Percentiles rank a stretch among this genome's conserved stretches.
Evolutionary conservation across 2,329 filamentous ascomycete species (phyloP).

Genomic region (Fusarium nelsonii): DNA sequence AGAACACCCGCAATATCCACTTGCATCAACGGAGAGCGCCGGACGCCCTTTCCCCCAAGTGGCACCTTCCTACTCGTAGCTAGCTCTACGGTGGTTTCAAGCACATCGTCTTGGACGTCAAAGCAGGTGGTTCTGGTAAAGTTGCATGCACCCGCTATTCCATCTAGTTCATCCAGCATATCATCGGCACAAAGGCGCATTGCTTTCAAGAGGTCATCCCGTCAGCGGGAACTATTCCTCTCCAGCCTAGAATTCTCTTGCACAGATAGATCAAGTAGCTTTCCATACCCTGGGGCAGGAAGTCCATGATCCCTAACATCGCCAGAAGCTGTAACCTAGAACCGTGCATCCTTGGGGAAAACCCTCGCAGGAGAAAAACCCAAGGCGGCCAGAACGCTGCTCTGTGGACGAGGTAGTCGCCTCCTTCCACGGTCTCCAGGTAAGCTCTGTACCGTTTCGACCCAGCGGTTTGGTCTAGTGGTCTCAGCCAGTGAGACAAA

Average conservation of each 20-base stretch:
- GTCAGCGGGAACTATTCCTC: conserved; percentile 15
- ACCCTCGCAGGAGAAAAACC: not conserved
- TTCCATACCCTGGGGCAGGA: conserved; percentile 13
- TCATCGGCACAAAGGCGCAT: conserved; percentile 14
- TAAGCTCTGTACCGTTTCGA: not conserved
- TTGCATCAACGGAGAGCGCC: not conserved
- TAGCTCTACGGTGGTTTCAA: conserved; percentile 16
- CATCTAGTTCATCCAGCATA: conserved; percentile 2
- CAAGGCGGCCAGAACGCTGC: not conserved
- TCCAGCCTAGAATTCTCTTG: conserved; percentile 26
- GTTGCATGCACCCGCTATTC: not conserved
- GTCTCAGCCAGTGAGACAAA: not conserved
- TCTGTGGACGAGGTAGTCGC: rapidly evolving
- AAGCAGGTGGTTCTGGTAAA: conserved; percentile 11
- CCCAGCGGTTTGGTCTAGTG: not conserved
- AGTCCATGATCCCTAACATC: not conserved
- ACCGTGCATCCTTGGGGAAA: not conserved
- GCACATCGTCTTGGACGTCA: conserved; percentile 16
- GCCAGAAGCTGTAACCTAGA: not conserved
- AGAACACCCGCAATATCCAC: not conserved
- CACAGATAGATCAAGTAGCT: conserved; percentile 25
- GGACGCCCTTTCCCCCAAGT: not conserved
- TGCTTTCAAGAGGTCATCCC: conserved; percentile 15
- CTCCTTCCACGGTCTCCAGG: not conserved
- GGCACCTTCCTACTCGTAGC: conserved; percentile 18